Base-by-base conservation (phyloP, 2,329 filamentous ascomycete species). In the Coleophoma crateriformis region DNA sequence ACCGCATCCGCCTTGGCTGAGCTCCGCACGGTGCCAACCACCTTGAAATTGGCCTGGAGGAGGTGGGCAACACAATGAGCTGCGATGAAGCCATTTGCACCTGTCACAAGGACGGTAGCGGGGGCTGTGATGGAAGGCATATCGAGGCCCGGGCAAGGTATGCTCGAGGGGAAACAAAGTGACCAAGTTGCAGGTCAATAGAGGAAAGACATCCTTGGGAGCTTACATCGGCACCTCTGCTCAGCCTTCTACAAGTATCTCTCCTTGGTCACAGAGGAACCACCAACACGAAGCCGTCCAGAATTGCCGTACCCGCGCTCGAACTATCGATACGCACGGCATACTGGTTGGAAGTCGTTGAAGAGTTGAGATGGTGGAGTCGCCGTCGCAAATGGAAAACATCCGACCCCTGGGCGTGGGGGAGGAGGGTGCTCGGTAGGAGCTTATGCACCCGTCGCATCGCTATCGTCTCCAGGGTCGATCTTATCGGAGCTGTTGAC, bases 41-140 rank as follows among this genome's bases (percentile, higher is more conserved):
- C 47, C 20, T 37, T 22, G 20, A 44, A 49, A 12, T 32, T 32
- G 17, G 38, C 17, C 8, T 20, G 15, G 22, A 49, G 39, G 14
- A 49, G 33, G 22, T 44, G 34, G 8, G 47, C 40, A 45, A 49
- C 17, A 17, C 47, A 49, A 33, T 49, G 40, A 12, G 39, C 40
- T 19, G 47, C 47, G 27, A 49, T 49, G 47, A 35, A 49, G 40
- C 47, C 47, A 33, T 49, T 49, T 43, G 47, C 47, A 13, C 47
- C 47, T n/a, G 47, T 49, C 7, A 49, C 47, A 11, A 49, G 20
- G 37, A 47, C 13, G 12, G 41, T 44, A 10, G 41, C 20, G 12
- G 41, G 19, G 7, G 20, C 41, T 14, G 19, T 44, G n/a, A 44
- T 44, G 11, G 41, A 20, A 22, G 41, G 41, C 41, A 44, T 44